Base-by-base conservation (phyloP, 2,329 filamentous ascomycete species). In the Venturia oleaginea region DNA sequence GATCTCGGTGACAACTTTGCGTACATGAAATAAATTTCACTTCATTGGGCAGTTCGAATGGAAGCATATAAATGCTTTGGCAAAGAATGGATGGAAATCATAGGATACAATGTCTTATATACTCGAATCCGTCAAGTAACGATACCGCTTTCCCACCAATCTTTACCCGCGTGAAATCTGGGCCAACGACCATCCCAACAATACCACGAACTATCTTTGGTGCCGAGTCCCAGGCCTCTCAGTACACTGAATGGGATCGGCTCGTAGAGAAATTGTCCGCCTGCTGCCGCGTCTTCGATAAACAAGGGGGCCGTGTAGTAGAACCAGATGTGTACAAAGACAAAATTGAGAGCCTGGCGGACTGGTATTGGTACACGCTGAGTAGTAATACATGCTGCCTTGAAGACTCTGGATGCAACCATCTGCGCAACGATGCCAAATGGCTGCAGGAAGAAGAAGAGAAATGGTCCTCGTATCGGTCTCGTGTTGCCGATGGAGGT, bases 191-290 rank as follows among this genome's bases (percentile, higher is more conserved):
- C 72, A 67, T 81, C 79, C 84, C 87, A 91, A 69, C 89, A 84
- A 84, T 84, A 90, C 80, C 84, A 87, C 0, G 80, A 76, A 70
- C 89, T 86, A 0, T 82, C 84, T 22, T 79, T 74, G 1, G 78
- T 76, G 0, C 88, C 89, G 40, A 87, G 78, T 0, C 89, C 87
- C 19, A 92, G 40, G 1, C 81, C 83, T 32, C 91, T 80, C n/a
- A 92, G 71, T 0, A 82, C 71, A 63, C 90, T 95, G 10, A 93
- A 68, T 0, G 92, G 91, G n/a, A 96, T 76, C 0, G 91, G 91
- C 74, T 97, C 91, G 67, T 86, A 85, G 17, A 95, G 75, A 89
- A 90, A 96, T 0, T 96, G 71, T 0, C 90, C 91, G 0, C 85
- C 83, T 13, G 82, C 80, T 0, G 87, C 83, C 72, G 96, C 86